Evolutionary conservation across 2,329 filamentous ascomycete genomes (phyloP).

Genomic region (Penicillium janthinellum): DNA sequence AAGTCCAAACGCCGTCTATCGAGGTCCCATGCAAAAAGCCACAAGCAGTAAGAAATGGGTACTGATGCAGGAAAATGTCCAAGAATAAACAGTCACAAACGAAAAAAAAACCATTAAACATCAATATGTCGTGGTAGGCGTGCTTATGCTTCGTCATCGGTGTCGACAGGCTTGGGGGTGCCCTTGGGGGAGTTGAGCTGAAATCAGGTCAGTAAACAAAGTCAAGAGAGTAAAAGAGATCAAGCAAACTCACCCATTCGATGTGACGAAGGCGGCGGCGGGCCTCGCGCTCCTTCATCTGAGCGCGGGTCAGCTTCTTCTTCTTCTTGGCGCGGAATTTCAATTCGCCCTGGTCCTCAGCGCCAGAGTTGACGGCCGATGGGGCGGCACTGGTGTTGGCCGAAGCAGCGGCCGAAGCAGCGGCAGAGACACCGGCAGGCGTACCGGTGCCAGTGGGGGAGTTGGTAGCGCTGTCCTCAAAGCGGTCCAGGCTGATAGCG

Average conservation of each 20-base stretch:
- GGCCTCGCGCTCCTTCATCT: slow-evolving; percentile 90
- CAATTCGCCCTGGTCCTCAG: slow-evolving; percentile 75
- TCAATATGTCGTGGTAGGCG: slow-evolving; percentile 18
- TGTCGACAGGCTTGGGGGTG: slow-evolving; percentile 74
- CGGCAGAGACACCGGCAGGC: slow-evolving; percentile 60
- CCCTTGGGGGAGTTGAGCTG: slow-evolving; percentile 86
- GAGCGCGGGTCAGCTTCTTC: slow-evolving; percentile 98
- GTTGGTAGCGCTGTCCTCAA: slow-evolving; percentile 77
- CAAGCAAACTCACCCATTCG: slow-evolving; percentile 52
- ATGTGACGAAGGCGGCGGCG: slow-evolving; percentile 82
- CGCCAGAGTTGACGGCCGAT: slow-evolving; percentile 76
- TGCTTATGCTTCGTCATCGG: slow-evolving; percentile 67
- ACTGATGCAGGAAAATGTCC: slow-evolving; percentile 24
- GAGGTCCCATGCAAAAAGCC: slow-evolving; percentile 24
- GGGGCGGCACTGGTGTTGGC: slow-evolving; percentile 62
- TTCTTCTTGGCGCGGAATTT: slow-evolving; percentile 90
- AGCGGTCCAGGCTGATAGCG: slow-evolving; percentile 75
- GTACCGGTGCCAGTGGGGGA: slow-evolving; percentile 51
- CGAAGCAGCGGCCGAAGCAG: slow-evolving; percentile 60
- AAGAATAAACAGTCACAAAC: slow-evolving; percentile 11
- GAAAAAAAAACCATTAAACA: slow-evolving; percentile 22
- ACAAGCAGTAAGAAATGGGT: slow-evolving; percentile 18
- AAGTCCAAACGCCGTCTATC: slow-evolving; percentile 29
- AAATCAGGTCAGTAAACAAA: slow-evolving; percentile 40
- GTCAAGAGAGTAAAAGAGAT: neutral